Base-by-base conservation (phyloP, 257 asterid genomes). In the Solanum dulcamara region DNA sequence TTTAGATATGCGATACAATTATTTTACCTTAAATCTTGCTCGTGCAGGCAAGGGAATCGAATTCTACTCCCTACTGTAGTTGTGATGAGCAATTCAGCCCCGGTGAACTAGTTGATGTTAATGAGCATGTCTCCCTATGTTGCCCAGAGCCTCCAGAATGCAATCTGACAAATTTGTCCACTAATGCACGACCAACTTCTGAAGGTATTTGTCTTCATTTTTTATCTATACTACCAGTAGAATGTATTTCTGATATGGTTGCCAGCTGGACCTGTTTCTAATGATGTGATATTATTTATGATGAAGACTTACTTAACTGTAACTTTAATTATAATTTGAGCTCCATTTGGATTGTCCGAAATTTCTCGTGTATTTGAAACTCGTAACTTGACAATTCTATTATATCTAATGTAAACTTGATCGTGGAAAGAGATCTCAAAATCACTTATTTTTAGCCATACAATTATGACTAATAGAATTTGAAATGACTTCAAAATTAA, bases 41-140 rank as follows among this genome's bases (percentile, higher is more conserved):
- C 1, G 15, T 89, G 85, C 93, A 96, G 98, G 95, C 91, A 83
- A 87, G 88, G 81, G 81, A 85, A 85, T 88, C 94, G 46, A 95
- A 92, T 84, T 87, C 92, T 37, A 92, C 93, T 66, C 82, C 89
- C 85, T 94, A 90, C 90, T 93, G 91, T 77, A 94, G 92, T 85
- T 94, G 95, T 35, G 89, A 93, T 50, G 98, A 94, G 86, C 92
- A 92, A 44, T 91, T 93, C 74, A 88, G 88, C 68, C 89, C 89
- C 83, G 90, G 85, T 81, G 90, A 66, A 66, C 75, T 15, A 32
- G 13, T 66, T 66, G 42, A 89, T 80, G 88, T 85, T 75, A 84
- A 74, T 88, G 93, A 89, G 83, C 92, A 79, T 55, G 90, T 83
- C 62, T 14, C 85, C 55, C 89, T 71, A 44, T 28, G 35, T 83